These are phyloP conservation scores for Mixia osmundae DNA, from an alignment of 1,284 basidiomycete species.

Conservation along the genomic window DNA sequence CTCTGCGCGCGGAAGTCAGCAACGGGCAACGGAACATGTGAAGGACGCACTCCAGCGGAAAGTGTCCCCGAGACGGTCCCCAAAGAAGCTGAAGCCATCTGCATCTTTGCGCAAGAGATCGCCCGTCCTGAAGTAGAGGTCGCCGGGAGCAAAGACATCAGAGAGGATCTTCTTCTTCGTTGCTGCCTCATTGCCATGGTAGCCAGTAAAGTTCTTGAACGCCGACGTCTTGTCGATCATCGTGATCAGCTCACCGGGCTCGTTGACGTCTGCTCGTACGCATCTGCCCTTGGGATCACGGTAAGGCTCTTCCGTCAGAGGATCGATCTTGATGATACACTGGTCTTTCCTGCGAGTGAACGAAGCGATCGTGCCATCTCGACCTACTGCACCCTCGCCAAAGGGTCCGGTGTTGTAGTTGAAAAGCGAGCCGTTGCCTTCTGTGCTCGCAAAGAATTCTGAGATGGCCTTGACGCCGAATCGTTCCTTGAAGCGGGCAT, in stretches of 20 bases:
- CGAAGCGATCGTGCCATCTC: slow-evolving; percentile 15
- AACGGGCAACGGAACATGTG: no score
- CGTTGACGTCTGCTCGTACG: slow-evolving; percentile 6
- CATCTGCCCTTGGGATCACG: slow-evolving; percentile 19
- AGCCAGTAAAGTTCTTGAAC: slow-evolving; percentile 10
- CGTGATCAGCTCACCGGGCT: slow-evolving; percentile 21
- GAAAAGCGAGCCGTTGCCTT: slow-evolving; percentile 17
- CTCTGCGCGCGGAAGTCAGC: no score
- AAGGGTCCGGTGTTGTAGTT: slow-evolving; percentile 20
- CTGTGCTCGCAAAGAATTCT: slow-evolving; percentile 22
- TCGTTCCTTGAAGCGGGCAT: slow-evolving; percentile 21
- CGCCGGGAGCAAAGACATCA: slow-evolving; percentile 20
- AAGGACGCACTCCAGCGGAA: no score
- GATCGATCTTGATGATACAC: slow-evolving; percentile 19
- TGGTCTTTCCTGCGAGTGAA: slow-evolving; percentile 15
- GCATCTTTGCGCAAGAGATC: slow-evolving; percentile 18
- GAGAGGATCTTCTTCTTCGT: slow-evolving; percentile 21
- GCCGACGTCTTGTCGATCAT: slow-evolving; percentile 14
- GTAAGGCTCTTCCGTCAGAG: slow-evolving; percentile 22
- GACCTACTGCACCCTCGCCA: slow-evolving; percentile 21
- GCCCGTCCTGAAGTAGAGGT: slow-evolving; percentile 20
- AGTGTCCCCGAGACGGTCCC: slow-evolving; percentile 12
- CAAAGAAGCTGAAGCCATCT: slow-evolving; percentile 21
- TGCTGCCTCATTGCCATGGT: slow-evolving; percentile 9
- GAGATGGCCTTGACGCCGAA: slow-evolving; percentile 19